phyloP scores from a whole-genome alignment of 2,329 filamentous ascomycete species.

The Thielaviopsis euricoi region DNA sequence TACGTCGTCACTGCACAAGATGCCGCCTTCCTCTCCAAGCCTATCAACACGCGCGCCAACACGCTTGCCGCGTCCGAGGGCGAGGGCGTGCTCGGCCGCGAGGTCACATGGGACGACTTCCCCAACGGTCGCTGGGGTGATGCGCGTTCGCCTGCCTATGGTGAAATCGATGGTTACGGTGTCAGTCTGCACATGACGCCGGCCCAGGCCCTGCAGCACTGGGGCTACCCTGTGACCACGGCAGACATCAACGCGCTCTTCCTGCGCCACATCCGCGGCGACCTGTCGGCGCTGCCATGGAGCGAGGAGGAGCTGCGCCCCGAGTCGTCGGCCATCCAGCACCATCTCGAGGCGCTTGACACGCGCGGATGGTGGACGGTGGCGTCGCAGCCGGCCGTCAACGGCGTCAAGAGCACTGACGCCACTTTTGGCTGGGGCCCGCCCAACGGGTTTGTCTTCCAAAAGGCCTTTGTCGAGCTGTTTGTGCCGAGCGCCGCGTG shows the following conservation, averaged over 20 bases:
- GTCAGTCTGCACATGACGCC: conserved; percentile 85
- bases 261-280: conserved; percentile 61
- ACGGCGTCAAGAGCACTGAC: conserved; percentile 63
- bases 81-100: conserved; percentile 71
- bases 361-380: conserved; percentile 86
- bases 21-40: conserved; percentile 57
- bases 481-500: conserved; percentile 69
- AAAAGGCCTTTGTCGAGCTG: conserved; percentile 96
- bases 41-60: conserved; percentile 63
- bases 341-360: conserved; percentile 62
- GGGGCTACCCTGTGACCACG: conserved; percentile 57
- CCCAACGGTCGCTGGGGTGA: conserved; percentile 94
- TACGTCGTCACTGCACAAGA: conserved; percentile 62
- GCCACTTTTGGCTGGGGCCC: conserved; percentile 87
- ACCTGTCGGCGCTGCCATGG: conserved; percentile 75
- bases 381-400: conserved; percentile 85
- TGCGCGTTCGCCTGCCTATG: conserved; percentile 80
- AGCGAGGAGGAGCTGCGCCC: conserved; percentile 75
- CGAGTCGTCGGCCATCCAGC: conserved; percentile 68
- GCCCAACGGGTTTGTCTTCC: conserved; percentile 83
- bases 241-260: conserved; percentile 70
- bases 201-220: conserved; percentile 66
- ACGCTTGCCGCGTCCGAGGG: conserved; percentile 90
- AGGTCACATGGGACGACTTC: conserved; percentile 98
- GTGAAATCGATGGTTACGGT: conserved; percentile 95